Evolutionary conservation across 495 filamentous ascomycete genomes (phyloP).

Genomic region (Hypoxylon subgilvum): DNA sequence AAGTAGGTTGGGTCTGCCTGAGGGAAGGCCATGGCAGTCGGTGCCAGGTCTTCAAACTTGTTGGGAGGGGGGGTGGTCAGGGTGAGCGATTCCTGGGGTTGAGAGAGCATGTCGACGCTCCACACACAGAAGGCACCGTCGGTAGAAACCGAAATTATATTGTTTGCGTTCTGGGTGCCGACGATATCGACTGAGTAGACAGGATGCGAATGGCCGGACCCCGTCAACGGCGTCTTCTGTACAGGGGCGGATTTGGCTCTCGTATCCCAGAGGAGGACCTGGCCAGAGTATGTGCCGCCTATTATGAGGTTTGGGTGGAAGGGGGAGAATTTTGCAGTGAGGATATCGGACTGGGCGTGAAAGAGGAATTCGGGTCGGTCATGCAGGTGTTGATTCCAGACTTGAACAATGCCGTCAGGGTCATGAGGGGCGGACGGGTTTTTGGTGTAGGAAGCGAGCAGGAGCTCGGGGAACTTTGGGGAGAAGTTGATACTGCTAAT

Average conservation of each 20-base stretch:
- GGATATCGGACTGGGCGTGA: slow-evolving; percentile 93
- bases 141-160: slow-evolving; percentile 93
- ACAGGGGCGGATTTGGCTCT: slow-evolving; percentile 85
- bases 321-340: slow-evolving; percentile 94
- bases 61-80: slow-evolving; percentile 82
- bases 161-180: slow-evolving; percentile 97
- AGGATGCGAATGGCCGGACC: slow-evolving; percentile 91
- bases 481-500: slow-evolving; percentile 92
- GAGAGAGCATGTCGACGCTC: slow-evolving; percentile 95
- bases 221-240: slow-evolving; percentile 93
- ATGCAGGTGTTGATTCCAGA: slow-evolving; percentile 96
- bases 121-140: slow-evolving; percentile 96
- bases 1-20: slow-evolving; percentile 96
- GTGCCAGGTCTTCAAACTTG: slow-evolving; percentile 93
- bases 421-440: slow-evolving; percentile 94
- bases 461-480: slow-evolving; percentile 90
- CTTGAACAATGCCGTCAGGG: slow-evolving; percentile 89
- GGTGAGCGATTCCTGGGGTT: slow-evolving; percentile 90
- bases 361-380: slow-evolving; percentile 95
- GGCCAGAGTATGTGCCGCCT: slow-evolving; percentile 92
- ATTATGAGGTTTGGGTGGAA: slow-evolving; percentile 96
- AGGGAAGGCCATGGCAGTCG: slow-evolving; percentile 96
- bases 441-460: slow-evolving; percentile 94
- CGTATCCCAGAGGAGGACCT: slow-evolving; percentile 98
- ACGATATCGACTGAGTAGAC: slow-evolving; percentile 95